These are phyloP conservation scores for Cerioporus squamosus DNA, from an alignment of 1,284 basidiomycete genomes.

Conservation along the genomic window DNA sequence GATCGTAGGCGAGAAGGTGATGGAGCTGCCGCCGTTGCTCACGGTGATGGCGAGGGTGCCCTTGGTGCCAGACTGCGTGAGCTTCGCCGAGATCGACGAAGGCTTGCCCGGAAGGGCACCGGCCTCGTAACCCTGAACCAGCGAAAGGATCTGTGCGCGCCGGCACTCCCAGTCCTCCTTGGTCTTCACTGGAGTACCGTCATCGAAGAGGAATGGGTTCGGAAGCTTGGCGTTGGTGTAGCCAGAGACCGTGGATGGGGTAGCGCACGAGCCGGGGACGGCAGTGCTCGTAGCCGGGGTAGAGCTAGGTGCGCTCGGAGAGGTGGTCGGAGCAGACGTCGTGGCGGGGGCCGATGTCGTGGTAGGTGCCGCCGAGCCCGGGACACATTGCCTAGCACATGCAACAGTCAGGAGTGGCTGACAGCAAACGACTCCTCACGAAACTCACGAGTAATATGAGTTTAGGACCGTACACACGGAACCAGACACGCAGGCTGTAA, in stretches of 20 bases:
- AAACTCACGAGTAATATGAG: constrained; percentile 21
- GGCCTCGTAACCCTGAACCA: constrained; percentile 54
- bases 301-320: neutral
- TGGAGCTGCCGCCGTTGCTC: constrained; percentile 44
- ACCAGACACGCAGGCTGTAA: constrained; percentile 19
- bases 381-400: constrained; percentile 15
- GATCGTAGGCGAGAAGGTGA: constrained; percentile 49
- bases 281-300: constrained; percentile 7
- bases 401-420: neutral
- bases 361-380: constrained; percentile 10
- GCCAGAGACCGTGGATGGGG: constrained; percentile 29
- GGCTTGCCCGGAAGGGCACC: constrained; percentile 50
- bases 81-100: constrained; percentile 42
- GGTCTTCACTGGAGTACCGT: constrained; percentile 43
- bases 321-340: neutral
- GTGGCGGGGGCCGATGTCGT: constrained; percentile 4
- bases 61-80: constrained; percentile 37
- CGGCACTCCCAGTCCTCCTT: constrained; percentile 53
- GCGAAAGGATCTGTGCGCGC: constrained; percentile 47
- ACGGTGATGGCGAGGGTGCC: constrained; percentile 48
- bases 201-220: constrained; percentile 53
- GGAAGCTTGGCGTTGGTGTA: constrained; percentile 45
- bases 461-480: constrained; percentile 17
- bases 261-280: constrained; percentile 21
- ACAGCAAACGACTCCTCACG: too few relatives aligned